Evolutionary conservation across 2,329 filamentous ascomycete species (phyloP).

Genomic region (Calycina herbarum): DNA sequence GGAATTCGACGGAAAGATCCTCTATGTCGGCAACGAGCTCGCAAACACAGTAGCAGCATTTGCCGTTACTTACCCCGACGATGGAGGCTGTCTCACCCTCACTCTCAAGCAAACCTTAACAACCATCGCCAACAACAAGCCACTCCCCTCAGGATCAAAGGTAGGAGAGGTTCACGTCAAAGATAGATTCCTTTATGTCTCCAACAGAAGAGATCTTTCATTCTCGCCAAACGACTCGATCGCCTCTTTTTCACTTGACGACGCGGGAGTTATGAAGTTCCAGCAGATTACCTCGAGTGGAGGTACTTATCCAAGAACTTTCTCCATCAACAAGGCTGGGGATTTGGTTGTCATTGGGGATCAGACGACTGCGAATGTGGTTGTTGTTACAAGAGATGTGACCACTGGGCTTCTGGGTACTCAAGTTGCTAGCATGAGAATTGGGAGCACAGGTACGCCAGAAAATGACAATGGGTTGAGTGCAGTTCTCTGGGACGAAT

Average conservation of each 20-base stretch:
- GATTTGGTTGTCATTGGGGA: slow-evolving; percentile 46
- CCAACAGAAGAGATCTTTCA: slow-evolving; percentile 61
- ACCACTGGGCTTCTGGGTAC: slow-evolving; percentile 42
- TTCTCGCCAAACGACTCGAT: slow-evolving; percentile 53
- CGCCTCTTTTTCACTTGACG: slow-evolving; percentile 40
- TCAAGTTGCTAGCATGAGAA: slow-evolving; percentile 43
- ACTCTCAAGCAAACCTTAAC: slow-evolving; percentile 46
- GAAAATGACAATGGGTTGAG: slow-evolving; percentile 50
- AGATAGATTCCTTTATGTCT: slow-evolving; percentile 58
- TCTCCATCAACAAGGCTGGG: slow-evolving; percentile 45
- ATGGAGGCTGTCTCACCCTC: slow-evolving; percentile 47
- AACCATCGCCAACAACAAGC: slow-evolving; percentile 46
- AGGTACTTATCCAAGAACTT: slow-evolving; percentile 47
- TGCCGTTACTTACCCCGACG: slow-evolving; percentile 38
- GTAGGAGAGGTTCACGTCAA: slow-evolving; percentile 55
- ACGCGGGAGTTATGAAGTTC: slow-evolving; percentile 42
- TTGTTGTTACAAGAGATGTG: slow-evolving; percentile 43
- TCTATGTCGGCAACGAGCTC: slow-evolving; percentile 48
- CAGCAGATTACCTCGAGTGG: slow-evolving; percentile 45
- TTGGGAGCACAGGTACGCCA: slow-evolving; percentile 43
- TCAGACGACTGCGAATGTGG: slow-evolving; percentile 43
- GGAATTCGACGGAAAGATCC: slow-evolving; percentile 42
- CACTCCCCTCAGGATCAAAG: slow-evolving; percentile 48
- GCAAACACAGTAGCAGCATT: slow-evolving; percentile 42
- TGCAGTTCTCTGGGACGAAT: slow-evolving; percentile 50